A percentile compares a stretch with the other conserved stretches of the same genome.
Conservation (phyloP, 225 moss, liverwort and hornwort species). For the Sphagnum tenellum region DNA sequence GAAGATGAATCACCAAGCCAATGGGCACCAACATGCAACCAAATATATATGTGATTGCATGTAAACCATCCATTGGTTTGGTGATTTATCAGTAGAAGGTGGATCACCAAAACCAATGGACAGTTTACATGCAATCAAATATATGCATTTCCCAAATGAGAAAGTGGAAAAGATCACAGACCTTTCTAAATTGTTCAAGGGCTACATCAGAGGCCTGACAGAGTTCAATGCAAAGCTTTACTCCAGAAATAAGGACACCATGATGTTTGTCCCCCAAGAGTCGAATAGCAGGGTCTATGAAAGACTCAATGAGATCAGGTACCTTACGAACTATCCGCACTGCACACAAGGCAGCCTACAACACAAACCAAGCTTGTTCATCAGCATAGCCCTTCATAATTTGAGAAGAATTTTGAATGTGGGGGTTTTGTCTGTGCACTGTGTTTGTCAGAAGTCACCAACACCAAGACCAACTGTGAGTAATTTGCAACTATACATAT, state of each 20-base stretch:
- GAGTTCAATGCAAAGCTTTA: conserved; percentile 85
- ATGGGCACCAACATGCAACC: background rate
- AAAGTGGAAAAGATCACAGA: conserved; percentile 10
- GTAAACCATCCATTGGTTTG: background rate
- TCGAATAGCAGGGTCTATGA: conserved; percentile 59
- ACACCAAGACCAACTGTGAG: background rate
- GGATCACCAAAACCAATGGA: background rate
- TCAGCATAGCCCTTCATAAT: background rate
- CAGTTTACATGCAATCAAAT: background rate
- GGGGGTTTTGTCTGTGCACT: background rate
- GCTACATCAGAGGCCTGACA: conserved; percentile 61
- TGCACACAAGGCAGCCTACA: conserved; percentile 99
- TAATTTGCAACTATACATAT: no score
- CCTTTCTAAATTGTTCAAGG: conserved; percentile 90
- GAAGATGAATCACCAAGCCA: background rate
- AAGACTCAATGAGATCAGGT: conserved; percentile 74
- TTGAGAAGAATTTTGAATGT: background rate
- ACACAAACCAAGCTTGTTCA: conserved; percentile 52
- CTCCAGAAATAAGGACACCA: conserved; percentile 94
- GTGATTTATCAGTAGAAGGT: background rate
- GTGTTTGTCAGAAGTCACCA: background rate
- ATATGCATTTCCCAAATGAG: background rate
- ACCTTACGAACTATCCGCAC: conserved; percentile 88
- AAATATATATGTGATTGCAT: background rate
- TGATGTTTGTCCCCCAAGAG: conserved; percentile 94